These are phyloP conservation scores for Omphalotus guepiniiformis DNA, from an alignment of 768 basidiomycete genomes.

Conservation along the genomic window DNA sequence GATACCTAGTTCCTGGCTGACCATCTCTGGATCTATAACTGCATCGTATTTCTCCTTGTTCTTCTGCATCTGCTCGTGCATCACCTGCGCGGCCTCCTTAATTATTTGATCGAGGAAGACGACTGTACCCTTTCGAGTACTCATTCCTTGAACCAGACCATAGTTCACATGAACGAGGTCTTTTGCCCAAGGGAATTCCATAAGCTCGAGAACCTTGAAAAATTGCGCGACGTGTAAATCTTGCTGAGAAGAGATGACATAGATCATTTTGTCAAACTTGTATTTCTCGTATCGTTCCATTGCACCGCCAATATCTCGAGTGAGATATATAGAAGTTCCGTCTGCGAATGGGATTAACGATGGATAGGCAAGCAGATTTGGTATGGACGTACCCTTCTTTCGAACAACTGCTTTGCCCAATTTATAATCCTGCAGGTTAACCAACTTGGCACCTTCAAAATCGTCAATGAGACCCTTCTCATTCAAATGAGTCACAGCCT, in stretches of 20 bases:
- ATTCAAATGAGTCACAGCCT: conserved; percentile 63
- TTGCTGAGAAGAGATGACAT: conserved; percentile 85
- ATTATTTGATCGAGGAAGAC: conserved; percentile 94
- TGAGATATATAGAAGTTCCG: conserved; percentile 91
- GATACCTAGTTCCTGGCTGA: conserved; percentile 82
- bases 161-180: conserved; percentile 86
- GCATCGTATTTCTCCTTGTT: conserved; percentile 91
- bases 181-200: conserved; percentile 86
- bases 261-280: conserved; percentile 86
- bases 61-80: conserved; percentile 96
- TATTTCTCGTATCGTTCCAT: conserved; percentile 90
- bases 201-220: conserved; percentile 88
- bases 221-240: conserved; percentile 87
- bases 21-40: conserved; percentile 81
- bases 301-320: conserved; percentile 92
- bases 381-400: conserved; percentile 60
- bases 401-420: conserved; percentile 86
- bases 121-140: conserved; percentile 87
- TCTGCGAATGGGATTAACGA: conserved; percentile 39
- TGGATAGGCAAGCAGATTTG: not conserved
- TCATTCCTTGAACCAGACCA: conserved; percentile 93
- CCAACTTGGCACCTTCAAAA: conserved; percentile 75
- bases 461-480: conserved; percentile 74
- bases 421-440: conserved; percentile 88
- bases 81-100: conserved; percentile 79